These are phyloP conservation scores for Marasmius oreades DNA, from an alignment of 1,284 basidiomycete genomes.

Conservation along the genomic window DNA sequence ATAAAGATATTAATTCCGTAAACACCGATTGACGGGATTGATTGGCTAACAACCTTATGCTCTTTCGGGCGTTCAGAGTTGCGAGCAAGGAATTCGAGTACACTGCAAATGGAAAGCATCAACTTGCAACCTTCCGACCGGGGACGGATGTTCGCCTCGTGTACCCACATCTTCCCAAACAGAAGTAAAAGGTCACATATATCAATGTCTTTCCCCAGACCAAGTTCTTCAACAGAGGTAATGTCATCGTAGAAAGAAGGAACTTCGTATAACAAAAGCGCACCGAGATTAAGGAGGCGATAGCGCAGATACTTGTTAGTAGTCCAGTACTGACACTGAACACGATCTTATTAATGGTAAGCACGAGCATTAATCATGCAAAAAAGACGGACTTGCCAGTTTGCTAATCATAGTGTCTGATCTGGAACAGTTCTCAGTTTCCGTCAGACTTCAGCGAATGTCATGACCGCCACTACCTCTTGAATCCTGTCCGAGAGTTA, in stretches of 20 bases:
- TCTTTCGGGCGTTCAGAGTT: slow-evolving; percentile 48
- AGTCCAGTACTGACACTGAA: slow-evolving; percentile 56
- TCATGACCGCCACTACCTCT: slow-evolving; percentile 31
- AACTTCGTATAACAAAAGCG: background rate
- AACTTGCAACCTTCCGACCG: background rate
- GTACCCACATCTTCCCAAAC: slow-evolving; percentile 44
- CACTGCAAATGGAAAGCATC: slow-evolving; percentile 28
- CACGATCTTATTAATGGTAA: slow-evolving; percentile 33
- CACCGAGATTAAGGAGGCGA: slow-evolving; percentile 51
- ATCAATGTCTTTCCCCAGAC: slow-evolving; percentile 45
- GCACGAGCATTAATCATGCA: too few species aligned
- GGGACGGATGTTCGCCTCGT: background rate
- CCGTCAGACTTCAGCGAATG: slow-evolving; percentile 3
- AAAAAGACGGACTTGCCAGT: slow-evolving; percentile 31
- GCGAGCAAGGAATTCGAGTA: slow-evolving; percentile 55
- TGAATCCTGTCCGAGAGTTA: slow-evolving; percentile 49
- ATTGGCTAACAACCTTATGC: slow-evolving; percentile 15
- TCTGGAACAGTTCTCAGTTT: slow-evolving; percentile 27
- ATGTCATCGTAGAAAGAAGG: background rate
- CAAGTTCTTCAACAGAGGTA: slow-evolving; percentile 35
- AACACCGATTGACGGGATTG: too few species aligned
- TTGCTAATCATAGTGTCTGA: slow-evolving; percentile 56
- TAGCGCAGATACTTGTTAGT: slow-evolving; percentile 51
- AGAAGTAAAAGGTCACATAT: slow-evolving; percentile 58
- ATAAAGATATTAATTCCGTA: slow-evolving; percentile 13